phyloP scores from a whole-genome alignment of 2,329 filamentous ascomycete species.

The Talaromyces pinophilus region DNA sequence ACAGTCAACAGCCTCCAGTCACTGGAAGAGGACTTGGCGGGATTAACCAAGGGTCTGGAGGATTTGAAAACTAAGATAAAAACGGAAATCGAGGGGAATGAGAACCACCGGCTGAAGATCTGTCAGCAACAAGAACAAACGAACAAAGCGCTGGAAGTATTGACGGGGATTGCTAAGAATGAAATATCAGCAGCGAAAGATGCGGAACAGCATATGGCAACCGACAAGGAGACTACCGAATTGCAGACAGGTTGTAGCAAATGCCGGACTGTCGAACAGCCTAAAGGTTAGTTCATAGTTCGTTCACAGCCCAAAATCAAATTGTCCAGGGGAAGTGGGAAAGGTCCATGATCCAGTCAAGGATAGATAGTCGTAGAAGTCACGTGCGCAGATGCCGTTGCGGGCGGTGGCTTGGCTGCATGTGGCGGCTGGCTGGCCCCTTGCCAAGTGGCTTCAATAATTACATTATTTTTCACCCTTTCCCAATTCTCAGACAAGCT shows the following conservation, averaged over 20 bases:
- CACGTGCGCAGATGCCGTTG: not conserved
- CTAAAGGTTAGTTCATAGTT: not conserved
- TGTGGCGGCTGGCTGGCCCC: slow-evolving; percentile 9
- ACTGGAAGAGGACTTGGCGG: not conserved
- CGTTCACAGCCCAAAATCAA: not conserved
- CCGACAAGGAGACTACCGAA: not conserved
- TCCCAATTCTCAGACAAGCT: not conserved
- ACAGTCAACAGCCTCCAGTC: not conserved
- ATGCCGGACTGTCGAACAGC: not conserved
- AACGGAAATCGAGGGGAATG: not conserved
- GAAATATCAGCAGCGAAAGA: not conserved
- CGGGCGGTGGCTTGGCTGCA: slow-evolving; percentile 5
- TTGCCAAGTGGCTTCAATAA: slow-evolving; percentile 10
- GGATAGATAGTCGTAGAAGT: not conserved
- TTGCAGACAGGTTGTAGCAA: not conserved
- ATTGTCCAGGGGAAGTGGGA: not conserved
- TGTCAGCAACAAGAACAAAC: not conserved
- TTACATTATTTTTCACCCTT: slow-evolving; percentile 1
- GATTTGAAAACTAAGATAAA: not conserved
- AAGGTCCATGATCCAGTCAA: not conserved
- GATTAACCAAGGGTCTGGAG: not conserved
- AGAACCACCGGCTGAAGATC: not conserved
- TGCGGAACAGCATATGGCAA: not conserved
- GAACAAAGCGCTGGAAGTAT: not conserved
- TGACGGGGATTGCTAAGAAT: not conserved